These are phyloP conservation scores for Cenchrus purpureus DNA, from an alignment of 176 grass and related monocot species.

Conservation along the genomic window DNA sequence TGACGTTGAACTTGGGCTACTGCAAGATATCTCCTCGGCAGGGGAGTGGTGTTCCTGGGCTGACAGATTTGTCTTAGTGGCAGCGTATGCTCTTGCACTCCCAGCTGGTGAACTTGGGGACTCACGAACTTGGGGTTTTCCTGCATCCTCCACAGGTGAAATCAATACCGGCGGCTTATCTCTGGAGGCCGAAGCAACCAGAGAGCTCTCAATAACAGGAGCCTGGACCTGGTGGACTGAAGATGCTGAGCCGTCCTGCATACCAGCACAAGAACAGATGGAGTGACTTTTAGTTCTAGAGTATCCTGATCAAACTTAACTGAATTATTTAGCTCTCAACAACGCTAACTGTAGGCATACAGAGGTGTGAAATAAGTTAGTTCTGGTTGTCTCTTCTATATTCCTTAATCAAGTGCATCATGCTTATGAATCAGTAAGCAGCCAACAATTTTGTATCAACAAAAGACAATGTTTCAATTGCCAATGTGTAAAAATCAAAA, in stretches of 20 bases:
- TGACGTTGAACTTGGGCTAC: conserved; percentile 45
- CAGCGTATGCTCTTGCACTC: conserved; percentile 26
- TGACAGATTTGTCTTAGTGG: conserved; percentile 14
- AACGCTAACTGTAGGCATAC: neutral
- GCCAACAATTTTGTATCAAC: conserved; percentile 15
- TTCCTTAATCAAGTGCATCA: conserved; percentile 9
- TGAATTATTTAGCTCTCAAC: neutral
- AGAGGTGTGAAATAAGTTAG: neutral
- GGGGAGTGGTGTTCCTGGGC: conserved; percentile 30
- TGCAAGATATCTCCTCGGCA: conserved; percentile 38
- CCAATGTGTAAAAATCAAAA: conserved; percentile 13
- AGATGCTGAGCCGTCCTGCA: conserved; percentile 70
- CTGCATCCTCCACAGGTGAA: conserved; percentile 23
- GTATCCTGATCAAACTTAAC: conserved; percentile 1
- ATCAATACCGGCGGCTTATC: conserved; percentile 19
- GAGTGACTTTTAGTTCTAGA: conserved; percentile 19
- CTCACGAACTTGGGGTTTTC: conserved; percentile 48
- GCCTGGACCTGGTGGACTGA: conserved; percentile 40
- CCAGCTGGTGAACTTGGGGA: conserved; percentile 36
- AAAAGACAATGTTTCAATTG: neutral
- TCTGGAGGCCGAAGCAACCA: conserved; percentile 35
- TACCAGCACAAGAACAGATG: conserved; percentile 14
- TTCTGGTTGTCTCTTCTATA: conserved; percentile 1
- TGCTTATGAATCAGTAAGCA: conserved; percentile 18
- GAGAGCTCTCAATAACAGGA: conserved; percentile 44